These are phyloP conservation scores for Entonaema liquescens DNA, from an alignment of 495 filamentous ascomycete species.

Conservation along the genomic window DNA sequence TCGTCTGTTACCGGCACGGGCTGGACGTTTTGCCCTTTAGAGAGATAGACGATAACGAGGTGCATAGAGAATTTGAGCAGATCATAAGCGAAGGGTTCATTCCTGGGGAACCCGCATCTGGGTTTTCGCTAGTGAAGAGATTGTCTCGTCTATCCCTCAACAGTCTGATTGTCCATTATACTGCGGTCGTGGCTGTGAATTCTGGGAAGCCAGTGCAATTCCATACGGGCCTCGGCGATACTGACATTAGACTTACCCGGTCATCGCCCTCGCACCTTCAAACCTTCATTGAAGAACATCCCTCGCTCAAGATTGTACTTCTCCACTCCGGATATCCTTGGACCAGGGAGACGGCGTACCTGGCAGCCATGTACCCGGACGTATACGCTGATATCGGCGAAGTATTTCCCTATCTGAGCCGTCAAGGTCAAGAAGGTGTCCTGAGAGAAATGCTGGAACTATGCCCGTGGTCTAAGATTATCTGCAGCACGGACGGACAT, in stretches of 20 bases:
- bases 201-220: conserved; percentile 81
- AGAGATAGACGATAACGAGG: conserved; percentile 33
- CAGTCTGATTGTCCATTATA: conserved; percentile 69
- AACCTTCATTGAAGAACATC: conserved; percentile 72
- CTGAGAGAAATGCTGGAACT: conserved; percentile 79
- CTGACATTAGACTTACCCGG: conserved; percentile 73
- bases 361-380: conserved; percentile 81
- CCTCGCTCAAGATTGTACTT: conserved; percentile 76
- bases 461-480: conserved; percentile 76
- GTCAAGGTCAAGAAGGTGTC: conserved; percentile 78
- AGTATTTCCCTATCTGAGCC: conserved; percentile 84
- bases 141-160: conserved; percentile 71
- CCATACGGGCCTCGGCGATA: conserved; percentile 87
- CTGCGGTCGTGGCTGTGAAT: conserved; percentile 50
- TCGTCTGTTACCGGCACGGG: conserved; percentile 85
- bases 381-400: conserved; percentile 88
- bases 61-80: conserved; percentile 40
- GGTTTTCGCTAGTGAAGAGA: conserved; percentile 44
- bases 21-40: conserved; percentile 59
- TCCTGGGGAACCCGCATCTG: conserved; percentile 43
- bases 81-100: conserved; percentile 41
- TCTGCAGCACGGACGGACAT: conserved; percentile 89
- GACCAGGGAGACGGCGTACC: conserved; percentile 81
- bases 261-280: conserved; percentile 84
- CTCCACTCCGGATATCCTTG: conserved; percentile 88